Evolutionary conservation across 345 rosid genomes (phyloP), one percentile per base, ranked within the genome.

Genomic region (Ceriops tagal): DNA sequence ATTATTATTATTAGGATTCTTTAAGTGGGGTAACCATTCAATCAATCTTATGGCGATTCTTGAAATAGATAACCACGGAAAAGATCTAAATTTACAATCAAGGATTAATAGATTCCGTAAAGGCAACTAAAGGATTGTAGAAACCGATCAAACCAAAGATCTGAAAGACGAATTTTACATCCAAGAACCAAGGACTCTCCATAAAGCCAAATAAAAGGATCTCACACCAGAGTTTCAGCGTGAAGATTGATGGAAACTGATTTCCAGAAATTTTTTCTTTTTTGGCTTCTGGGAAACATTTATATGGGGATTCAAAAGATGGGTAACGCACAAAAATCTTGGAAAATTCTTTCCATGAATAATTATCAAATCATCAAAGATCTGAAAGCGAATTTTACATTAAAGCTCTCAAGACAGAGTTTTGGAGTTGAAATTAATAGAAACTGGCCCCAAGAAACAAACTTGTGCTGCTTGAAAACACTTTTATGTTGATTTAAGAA

Each of bases 201-300:
- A 7, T 37, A 21, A 55, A 20, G 10, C 46, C 21, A 46, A n/a
- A 11, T 2, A 69, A 37, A 8, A n/a, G 30, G 39, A 64, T 31
- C 47, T 61, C 30, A 39, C 43, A 61, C 67, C 65, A 68, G 49
- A 71, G 51, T 22, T 10, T 53, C 27, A 24, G 31, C 47, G 20
- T 53, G 56, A 46, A 71, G 62, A 21, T 22, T 26, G 9, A 26
- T 10, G 20, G 27, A 62, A 69, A 61, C 3, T 39, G 35, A 56
- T 51, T 59, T 26, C 58, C 71, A 58, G 16, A 66, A 61, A 47
- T 43, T 43, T 11, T 11, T 43, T 43, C 15, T 43, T 43, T 43
- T 39, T 39, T 3, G 2, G 1, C 61, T 57, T 30, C 53, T 39
- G 64, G 58, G 24, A 18, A 22, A 60, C 64, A 64, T 61, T 67